Evolutionary conservation across 2,329 filamentous ascomycete genomes (phyloP).

Genomic region (Amylocarpus encephaloides): DNA sequence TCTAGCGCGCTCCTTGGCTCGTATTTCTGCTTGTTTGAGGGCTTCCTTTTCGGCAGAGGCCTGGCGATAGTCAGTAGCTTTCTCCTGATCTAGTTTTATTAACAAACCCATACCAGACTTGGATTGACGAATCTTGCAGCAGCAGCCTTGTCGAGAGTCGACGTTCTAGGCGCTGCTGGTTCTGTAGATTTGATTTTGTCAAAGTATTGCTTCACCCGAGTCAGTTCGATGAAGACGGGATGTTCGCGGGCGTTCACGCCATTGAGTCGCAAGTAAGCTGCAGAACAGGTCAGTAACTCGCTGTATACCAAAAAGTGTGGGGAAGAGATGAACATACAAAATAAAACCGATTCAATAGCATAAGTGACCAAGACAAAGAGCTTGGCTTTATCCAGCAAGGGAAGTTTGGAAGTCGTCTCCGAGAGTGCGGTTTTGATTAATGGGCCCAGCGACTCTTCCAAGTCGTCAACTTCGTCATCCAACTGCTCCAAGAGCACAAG

Average conservation of each 20-base stretch:
- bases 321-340: conserved; percentile 49
- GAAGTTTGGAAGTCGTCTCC: conserved; percentile 68
- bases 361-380: conserved; percentile 85
- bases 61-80: conserved; percentile 19
- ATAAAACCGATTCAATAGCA: conserved; percentile 82
- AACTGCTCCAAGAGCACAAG: conserved; percentile 43
- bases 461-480: conserved; percentile 69
- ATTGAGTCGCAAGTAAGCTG: conserved; percentile 71
- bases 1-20: conserved; percentile 44
- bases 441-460: conserved; percentile 70
- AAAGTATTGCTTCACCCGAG: conserved; percentile 84
- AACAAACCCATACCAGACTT: conserved; percentile 53
- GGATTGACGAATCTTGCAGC: conserved; percentile 77
- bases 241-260: conserved; percentile 78
- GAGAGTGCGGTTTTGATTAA: conserved; percentile 59
- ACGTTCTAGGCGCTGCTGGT: conserved; percentile 46
- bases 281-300: conserved; percentile 10
- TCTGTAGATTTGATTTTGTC: conserved; percentile 81
- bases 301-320: neutral
- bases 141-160: conserved; percentile 63
- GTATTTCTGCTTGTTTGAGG: conserved; percentile 41
- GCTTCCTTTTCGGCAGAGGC: conserved; percentile 44
- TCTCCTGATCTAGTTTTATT: too few relatives aligned
- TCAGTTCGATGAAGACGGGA: conserved; percentile 77
- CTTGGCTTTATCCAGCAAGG: conserved; percentile 92